Conservation (phyloP, 2,329 filamentous ascomycete genomes). For the Neonectria ditissima region DNA sequence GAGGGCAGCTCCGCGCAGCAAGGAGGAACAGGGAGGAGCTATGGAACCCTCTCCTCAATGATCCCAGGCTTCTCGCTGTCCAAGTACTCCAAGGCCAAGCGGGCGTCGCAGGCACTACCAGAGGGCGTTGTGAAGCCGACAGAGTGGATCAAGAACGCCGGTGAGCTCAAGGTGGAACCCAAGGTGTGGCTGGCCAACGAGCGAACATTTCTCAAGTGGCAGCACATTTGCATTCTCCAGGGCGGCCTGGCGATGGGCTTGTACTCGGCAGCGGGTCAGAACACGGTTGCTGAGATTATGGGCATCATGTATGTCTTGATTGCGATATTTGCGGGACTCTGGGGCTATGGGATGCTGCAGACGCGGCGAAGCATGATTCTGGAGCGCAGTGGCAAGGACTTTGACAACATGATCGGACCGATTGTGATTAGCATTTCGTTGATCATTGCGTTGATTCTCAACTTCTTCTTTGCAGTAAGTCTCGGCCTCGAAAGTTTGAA, state of each 20-base stretch:
- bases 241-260: conserved; percentile 85
- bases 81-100: conserved; percentile 74
- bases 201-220: conserved; percentile 98
- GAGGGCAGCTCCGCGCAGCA: conserved; percentile 52
- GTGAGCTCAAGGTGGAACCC: conserved; percentile 91
- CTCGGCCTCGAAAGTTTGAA: background rate
- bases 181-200: conserved; percentile 99
- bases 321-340: conserved; percentile 83
- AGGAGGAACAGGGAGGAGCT: conserved; percentile 52
- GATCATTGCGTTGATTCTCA: conserved; percentile 82
- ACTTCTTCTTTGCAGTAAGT: conserved; percentile 87
- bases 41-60: conserved; percentile 74
- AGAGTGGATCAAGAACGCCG: conserved; percentile 93
- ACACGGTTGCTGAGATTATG: conserved; percentile 80
- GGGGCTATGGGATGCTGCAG: conserved; percentile 89
- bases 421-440: conserved; percentile 84
- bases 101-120: conserved; percentile 71
- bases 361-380: conserved; percentile 82
- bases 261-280: conserved; percentile 87
- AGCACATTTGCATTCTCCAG: conserved; percentile 91
- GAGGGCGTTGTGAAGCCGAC: conserved; percentile 89
- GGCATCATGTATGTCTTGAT: conserved; percentile 87
- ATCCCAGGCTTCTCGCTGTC: conserved; percentile 87
- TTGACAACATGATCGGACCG: conserved; percentile 89
- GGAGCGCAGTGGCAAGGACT: conserved; percentile 88